phyloP scores from a whole-genome alignment of 331 rosid species.

The Arachis monticola region DNA sequence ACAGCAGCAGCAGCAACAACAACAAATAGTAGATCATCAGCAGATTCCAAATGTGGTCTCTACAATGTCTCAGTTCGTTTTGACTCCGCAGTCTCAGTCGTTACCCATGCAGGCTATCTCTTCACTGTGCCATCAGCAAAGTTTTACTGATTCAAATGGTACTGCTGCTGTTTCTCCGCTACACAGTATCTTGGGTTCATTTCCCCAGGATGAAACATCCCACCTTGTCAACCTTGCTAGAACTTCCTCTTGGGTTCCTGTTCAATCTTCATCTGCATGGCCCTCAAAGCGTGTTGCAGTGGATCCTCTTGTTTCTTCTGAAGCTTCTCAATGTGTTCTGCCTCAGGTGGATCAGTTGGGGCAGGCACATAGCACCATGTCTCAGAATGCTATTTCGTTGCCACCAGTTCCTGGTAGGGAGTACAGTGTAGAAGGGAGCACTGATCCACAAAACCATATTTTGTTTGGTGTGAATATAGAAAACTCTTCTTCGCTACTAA shows the following conservation, averaged over 20 bases:
- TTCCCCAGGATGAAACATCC: slow-evolving; percentile 75
- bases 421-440: slow-evolving; percentile 70
- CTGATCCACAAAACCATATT: slow-evolving; percentile 85
- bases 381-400: slow-evolving; percentile 62
- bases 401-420: slow-evolving; percentile 99
- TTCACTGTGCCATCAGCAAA: slow-evolving; percentile 74
- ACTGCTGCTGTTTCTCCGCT: slow-evolving; percentile 70
- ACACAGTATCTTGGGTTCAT: slow-evolving; percentile 77
- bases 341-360: slow-evolving; percentile 83
- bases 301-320: slow-evolving; percentile 79
- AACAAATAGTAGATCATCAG: slow-evolving; percentile 67
- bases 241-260: slow-evolving; percentile 53
- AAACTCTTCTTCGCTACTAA: slow-evolving; percentile 65
- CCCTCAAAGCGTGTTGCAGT: slow-evolving; percentile 85
- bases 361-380: slow-evolving; percentile 57
- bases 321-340: slow-evolving; percentile 67
- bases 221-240: slow-evolving; percentile 68
- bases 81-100: slow-evolving; percentile 70
- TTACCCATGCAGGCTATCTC: slow-evolving; percentile 69
- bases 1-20: neutral
- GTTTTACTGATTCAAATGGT: slow-evolving; percentile 72
- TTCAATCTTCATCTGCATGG: slow-evolving; percentile 66
- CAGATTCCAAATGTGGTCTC: slow-evolving; percentile 63
- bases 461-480: slow-evolving; percentile 90
- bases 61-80: slow-evolving; percentile 72